phyloP scores from a whole-genome alignment of 805 yeast genomes.

The Nakazawaea ambrosiae region DNA sequence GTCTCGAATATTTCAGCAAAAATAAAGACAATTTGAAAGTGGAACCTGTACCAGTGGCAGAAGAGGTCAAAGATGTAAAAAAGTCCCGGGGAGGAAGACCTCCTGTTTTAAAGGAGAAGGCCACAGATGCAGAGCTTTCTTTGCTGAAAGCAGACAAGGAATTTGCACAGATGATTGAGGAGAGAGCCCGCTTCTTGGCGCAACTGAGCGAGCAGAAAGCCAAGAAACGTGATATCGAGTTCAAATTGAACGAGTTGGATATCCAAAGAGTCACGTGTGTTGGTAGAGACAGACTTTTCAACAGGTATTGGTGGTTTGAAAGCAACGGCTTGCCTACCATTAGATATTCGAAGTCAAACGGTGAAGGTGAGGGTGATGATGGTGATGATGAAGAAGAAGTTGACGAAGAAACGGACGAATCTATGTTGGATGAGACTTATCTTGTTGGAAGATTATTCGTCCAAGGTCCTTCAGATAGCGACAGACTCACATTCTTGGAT shows the following conservation, averaged over 20 bases:
- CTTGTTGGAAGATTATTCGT: slow-evolving; percentile 84
- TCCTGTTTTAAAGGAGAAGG: slow-evolving; percentile 21
- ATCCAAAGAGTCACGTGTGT: slow-evolving; percentile 67
- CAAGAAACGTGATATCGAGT: slow-evolving; percentile 49
- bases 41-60: slow-evolving; percentile 17
- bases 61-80: slow-evolving; percentile 12
- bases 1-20: slow-evolving; percentile 23
- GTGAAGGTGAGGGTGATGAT: slow-evolving; percentile 20
- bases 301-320: slow-evolving; percentile 96
- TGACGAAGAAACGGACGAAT: slow-evolving; percentile 39
- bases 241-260: slow-evolving; percentile 59
- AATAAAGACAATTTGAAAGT: slow-evolving; percentile 18
- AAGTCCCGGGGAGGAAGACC: slow-evolving; percentile 21
- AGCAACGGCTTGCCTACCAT: slow-evolving; percentile 65
- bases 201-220: slow-evolving; percentile 39
- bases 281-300: slow-evolving; percentile 79
- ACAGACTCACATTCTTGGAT: slow-evolving; percentile 22
- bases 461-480: slow-evolving; percentile 72
- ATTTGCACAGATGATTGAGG: slow-evolving; percentile 35
- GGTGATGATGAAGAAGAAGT: slow-evolving; percentile 26
- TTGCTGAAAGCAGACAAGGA: slow-evolving; percentile 33
- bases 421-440: slow-evolving; percentile 46
- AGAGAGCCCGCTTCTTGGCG: slow-evolving; percentile 32
- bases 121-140: slow-evolving; percentile 27
- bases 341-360: slow-evolving; percentile 13